Conservation (phyloP, 2,329 filamentous ascomycete genomes). For the Neonectria punicea region DNA sequence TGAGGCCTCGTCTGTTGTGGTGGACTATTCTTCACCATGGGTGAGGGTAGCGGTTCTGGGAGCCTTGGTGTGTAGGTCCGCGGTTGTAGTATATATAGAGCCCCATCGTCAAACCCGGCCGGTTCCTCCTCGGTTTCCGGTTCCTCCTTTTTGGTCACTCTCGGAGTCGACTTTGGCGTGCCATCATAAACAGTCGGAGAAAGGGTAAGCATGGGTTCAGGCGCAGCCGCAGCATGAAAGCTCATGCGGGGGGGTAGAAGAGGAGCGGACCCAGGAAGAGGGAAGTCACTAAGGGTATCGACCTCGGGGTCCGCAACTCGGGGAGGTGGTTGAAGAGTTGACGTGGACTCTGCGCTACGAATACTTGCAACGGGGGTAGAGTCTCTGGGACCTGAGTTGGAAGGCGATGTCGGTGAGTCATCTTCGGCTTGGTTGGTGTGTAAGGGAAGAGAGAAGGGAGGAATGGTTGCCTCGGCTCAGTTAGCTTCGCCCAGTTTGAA, state of each 20-base stretch:
- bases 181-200: slow-evolving; percentile 8
- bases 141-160: slow-evolving; percentile 14
- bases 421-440: slow-evolving; percentile 24
- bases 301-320: slow-evolving; percentile 33
- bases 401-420: slow-evolving; percentile 13
- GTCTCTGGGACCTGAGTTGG: slow-evolving; percentile 20
- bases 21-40: slow-evolving; percentile 48
- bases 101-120: slow-evolving; percentile 46
- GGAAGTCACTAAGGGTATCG: slow-evolving; percentile 41
- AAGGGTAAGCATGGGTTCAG: not conserved
- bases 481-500: slow-evolving; percentile 24
- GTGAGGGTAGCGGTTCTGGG: slow-evolving; percentile 60
- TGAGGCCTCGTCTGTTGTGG: slow-evolving; percentile 16
- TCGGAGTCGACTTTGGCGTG: slow-evolving; percentile 10
- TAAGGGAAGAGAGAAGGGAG: slow-evolving; percentile 39
- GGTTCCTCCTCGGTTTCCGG: not conserved
- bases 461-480: slow-evolving; percentile 36
- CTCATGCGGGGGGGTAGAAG: slow-evolving; percentile 36
- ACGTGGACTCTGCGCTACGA: slow-evolving; percentile 29
- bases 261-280: slow-evolving; percentile 40
- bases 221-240: not conserved
- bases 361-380: slow-evolving; percentile 34
- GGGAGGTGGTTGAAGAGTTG: slow-evolving; percentile 23
- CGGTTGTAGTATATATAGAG: slow-evolving; percentile 66
- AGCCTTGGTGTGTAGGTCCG: slow-evolving; percentile 66